Conservation (phyloP, 768 basidiomycete genomes). For the Serendipita sp. region DNA sequence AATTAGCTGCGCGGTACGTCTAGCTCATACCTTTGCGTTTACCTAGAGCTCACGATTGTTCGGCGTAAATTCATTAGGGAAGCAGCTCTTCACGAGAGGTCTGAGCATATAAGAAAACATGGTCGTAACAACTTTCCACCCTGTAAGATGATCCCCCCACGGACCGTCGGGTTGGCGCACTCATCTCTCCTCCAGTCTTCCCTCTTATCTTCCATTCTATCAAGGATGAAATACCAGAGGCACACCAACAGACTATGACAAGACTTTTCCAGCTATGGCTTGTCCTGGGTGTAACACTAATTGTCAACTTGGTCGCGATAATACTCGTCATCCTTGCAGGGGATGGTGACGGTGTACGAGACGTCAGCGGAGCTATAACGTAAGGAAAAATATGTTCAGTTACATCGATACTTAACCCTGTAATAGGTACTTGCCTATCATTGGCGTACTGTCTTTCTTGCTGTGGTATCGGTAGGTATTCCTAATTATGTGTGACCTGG, state of each 20-base stretch:
- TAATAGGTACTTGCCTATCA: conserved; percentile 61
- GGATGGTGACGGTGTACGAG: conserved; percentile 54
- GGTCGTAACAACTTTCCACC: conserved; percentile 91
- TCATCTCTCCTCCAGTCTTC: conserved; percentile 40
- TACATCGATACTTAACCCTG: not conserved
- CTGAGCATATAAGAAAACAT: conserved; percentile 52
- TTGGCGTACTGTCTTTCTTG: conserved; percentile 66
- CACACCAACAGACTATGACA: conserved; percentile 60
- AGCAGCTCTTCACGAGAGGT: conserved; percentile 11
- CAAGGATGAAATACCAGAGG: conserved; percentile 72
- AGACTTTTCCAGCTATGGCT: conserved; percentile 92
- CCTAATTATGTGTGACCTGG: not conserved
- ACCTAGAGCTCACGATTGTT: not conserved
- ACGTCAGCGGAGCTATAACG: conserved; percentile 73
- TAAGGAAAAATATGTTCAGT: conserved; percentile 24
- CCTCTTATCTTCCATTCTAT: conserved; percentile 94
- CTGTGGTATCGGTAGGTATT: conserved; percentile 78
- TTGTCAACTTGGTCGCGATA: conserved; percentile 83
- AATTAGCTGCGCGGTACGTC: conserved; percentile 45
- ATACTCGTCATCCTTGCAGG: conserved; percentile 73
- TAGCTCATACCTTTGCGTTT: conserved; percentile 21
- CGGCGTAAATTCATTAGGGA: not conserved
- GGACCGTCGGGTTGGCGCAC: conserved; percentile 1
- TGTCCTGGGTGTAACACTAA: conserved; percentile 60
- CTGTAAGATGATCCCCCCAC: conserved; percentile 34